phyloP scores from a whole-genome alignment of 2,329 filamentous ascomycete species.

The Neofusicoccum ribis region DNA sequence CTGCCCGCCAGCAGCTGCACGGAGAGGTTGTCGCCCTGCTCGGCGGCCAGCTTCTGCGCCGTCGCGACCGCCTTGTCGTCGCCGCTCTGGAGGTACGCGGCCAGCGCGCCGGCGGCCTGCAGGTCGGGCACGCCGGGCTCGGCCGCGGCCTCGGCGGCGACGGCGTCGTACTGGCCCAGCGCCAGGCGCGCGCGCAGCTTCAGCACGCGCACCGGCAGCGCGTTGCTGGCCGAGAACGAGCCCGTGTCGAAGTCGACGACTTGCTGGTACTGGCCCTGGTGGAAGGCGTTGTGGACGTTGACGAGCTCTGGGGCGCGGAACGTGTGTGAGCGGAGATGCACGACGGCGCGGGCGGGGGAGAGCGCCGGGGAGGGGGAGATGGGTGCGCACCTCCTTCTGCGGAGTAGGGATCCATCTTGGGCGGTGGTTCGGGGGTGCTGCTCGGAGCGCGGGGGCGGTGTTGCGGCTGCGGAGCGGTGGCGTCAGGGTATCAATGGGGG shows the following conservation, averaged over 20 bases:
- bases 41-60: constrained; percentile 67
- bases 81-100: constrained; percentile 53
- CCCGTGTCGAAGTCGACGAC: constrained; percentile 84
- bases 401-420: constrained; percentile 63
- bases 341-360: not conserved
- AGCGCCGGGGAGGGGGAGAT: not conserved
- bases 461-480: not conserved
- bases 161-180: constrained; percentile 73
- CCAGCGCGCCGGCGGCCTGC: constrained; percentile 73
- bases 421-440: not conserved
- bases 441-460: not conserved
- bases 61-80: constrained; percentile 60
- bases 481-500: not conserved
- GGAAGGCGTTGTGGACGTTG: constrained; percentile 67
- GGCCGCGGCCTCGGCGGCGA: constrained; percentile 66
- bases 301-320: constrained; percentile 56
- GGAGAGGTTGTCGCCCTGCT: constrained; percentile 69
- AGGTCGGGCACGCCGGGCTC: constrained; percentile 65
- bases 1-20: constrained; percentile 84
- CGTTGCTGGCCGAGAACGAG: constrained; percentile 76
- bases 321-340: not conserved
- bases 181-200: constrained; percentile 81
- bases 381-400: constrained; percentile 57
- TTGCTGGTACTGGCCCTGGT: constrained; percentile 79
- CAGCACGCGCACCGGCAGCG: constrained; percentile 73